A percentile compares a stretch with the other conserved stretches of the same genome.
phyloP scores from a whole-genome alignment of 345 rosid species.

The Pseudoturritis turrita region DNA sequence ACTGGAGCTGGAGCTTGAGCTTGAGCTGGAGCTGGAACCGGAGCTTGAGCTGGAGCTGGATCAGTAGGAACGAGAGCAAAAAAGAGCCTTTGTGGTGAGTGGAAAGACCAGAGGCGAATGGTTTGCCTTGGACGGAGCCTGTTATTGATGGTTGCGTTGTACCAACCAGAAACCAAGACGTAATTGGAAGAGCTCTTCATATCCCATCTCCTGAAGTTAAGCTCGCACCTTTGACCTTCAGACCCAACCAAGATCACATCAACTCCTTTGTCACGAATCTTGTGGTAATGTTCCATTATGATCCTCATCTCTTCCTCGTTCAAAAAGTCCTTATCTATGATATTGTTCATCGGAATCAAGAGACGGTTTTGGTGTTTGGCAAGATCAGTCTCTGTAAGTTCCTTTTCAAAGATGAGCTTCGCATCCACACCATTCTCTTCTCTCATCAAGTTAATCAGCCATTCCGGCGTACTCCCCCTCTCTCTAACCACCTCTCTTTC shows the following conservation, averaged over 20 bases:
- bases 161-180: neutral
- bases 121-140: rapidly evolving
- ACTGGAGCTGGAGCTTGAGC: too few relatives aligned
- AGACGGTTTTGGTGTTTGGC: neutral
- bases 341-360: neutral
- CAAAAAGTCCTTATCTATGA: neutral
- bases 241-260: neutral
- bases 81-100: neutral
- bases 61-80: neutral
- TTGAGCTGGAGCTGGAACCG: too few relatives aligned
- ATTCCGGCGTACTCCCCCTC: neutral
- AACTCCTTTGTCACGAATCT: neutral
- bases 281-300: neutral
- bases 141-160: neutral
- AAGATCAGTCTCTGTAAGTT: neutral
- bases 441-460: conserved; percentile 1
- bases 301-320: neutral
- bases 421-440: neutral
- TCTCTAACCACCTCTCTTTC: neutral
- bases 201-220: conserved; percentile 16
- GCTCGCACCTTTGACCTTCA: neutral
- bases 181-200: neutral
- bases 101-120: conserved; percentile 14
- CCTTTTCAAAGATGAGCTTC: neutral
- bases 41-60: too few relatives aligned